Base-by-base conservation (phyloP, 169 alveolate species). In the Plasmodium billcollinsi region DNA sequence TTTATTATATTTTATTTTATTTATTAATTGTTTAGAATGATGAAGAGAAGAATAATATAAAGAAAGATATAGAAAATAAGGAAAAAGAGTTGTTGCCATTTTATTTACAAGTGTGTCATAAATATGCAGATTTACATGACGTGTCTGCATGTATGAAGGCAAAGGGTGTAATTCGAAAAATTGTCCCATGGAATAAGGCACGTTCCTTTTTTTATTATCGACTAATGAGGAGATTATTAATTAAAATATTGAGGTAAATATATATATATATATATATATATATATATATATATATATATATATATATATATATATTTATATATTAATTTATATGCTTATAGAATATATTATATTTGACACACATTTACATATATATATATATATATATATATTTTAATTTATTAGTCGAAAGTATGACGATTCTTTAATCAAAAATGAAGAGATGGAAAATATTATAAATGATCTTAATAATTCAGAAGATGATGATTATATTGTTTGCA, bases 91-190 rank as follows among this genome's bases (percentile, higher is more conserved):
- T 93, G 6, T 56, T 88, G 39, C 95, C 96, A 15, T 93, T 91
- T 66, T 93, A 93, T 88, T 63, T 61, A 29, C 94, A 93, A 92
- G 95, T 93, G 33, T 96, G 97, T 9, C 95, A 92, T 56, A 89
- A 85, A 83, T 96, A 93, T 73, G 97, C 97, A 8, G 98, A 96
- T 66, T 71, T 96, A 63, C 98, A 96, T 66, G 98, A 96, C 71
- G 93, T 95, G 8, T 94, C 97, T 1, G 91, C 88, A 63, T 96
- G 98, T 67, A 96, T 96, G 98, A 94, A 94, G 58, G 94, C 96
- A 14, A 91, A 94, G 67, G 95, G 96, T 3, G 98, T 93, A 26
- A 90, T 96, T 69, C 54, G 90, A 59, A 95, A 92, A 66, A 88
- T 93, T 58, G 91, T 96, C 54, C 89, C 88, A 43, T 96, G 98